Percentiles rank a stretch among this genome's conserved stretches.
Evolutionary conservation across 169 alveolate species (phyloP).

Genomic region (Cryptosporidium ubiquitum): DNA sequence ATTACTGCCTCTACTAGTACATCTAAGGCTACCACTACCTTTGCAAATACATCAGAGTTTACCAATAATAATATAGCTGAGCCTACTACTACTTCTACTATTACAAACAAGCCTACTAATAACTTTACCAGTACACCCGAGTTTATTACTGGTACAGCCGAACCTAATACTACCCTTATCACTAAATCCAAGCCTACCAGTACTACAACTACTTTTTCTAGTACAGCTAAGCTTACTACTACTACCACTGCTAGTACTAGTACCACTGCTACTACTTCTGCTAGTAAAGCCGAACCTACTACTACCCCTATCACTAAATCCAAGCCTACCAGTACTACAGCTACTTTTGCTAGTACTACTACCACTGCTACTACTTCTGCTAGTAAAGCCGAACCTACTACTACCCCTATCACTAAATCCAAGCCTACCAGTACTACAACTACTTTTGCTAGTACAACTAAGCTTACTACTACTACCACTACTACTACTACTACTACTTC

Average conservation of each 20-base stretch:
- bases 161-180: conserved; percentile 12
- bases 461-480: not conserved
- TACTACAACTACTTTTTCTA: not conserved
- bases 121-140: no score
- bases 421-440: not conserved
- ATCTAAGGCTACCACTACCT: not conserved
- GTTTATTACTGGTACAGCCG: conserved; percentile 16
- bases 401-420: not conserved
- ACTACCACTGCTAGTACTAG: not conserved
- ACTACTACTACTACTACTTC: not conserved
- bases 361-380: not conserved
- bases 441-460: not conserved
- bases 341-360: not conserved
- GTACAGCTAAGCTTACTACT: not conserved
- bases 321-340: not conserved
- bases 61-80: no score
- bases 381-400: not conserved
- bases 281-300: not conserved
- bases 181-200: conserved; percentile 24
- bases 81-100: no score
- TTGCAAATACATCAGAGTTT: not conserved
- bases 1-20: not conserved
- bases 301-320: not conserved
- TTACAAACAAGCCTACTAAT: no score
- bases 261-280: not conserved